These are phyloP conservation scores for Salix brachista DNA, from an alignment of 345 rosid species.

Conservation along the genomic window DNA sequence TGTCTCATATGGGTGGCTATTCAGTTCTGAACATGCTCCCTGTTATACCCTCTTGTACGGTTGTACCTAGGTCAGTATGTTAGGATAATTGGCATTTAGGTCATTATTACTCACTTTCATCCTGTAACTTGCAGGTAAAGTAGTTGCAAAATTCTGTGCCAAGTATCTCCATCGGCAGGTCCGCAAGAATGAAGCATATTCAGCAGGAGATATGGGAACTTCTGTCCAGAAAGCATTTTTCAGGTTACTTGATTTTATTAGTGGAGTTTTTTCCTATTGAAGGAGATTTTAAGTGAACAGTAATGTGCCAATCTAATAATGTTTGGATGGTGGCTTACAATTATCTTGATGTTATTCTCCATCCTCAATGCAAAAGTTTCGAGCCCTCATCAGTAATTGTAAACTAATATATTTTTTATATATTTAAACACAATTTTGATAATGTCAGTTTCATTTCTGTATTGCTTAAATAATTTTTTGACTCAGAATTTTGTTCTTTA, in stretches of 20 bases:
- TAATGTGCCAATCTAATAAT: not conserved
- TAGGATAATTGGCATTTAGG: not conserved
- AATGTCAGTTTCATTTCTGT: not conserved
- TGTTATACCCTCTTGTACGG: too few relatives aligned
- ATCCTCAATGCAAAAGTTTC: not conserved
- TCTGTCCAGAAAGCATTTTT: conserved; percentile 74
- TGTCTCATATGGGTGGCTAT: too few relatives aligned
- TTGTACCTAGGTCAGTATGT: not conserved
- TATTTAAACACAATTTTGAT: not conserved
- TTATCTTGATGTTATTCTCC: not conserved
- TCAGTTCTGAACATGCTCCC: too few relatives aligned
- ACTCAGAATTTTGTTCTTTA: not conserved
- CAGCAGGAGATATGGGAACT: conserved; percentile 67
- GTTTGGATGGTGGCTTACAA: not conserved
- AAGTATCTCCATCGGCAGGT: conserved; percentile 88
- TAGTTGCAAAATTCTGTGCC: conserved; percentile 90
- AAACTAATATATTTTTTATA: not conserved
- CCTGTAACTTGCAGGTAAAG: conserved; percentile 60
- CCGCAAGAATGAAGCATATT: conserved; percentile 58
- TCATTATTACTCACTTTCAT: not conserved
- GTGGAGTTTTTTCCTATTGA: not conserved
- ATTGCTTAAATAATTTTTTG: not conserved
- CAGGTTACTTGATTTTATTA: conserved; percentile 43
- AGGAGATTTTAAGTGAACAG: not conserved
- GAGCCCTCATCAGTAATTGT: not conserved